Evolutionary conservation across 2,329 filamentous ascomycete species (phyloP).

Genomic region (Fusarium tjaetaba): DNA sequence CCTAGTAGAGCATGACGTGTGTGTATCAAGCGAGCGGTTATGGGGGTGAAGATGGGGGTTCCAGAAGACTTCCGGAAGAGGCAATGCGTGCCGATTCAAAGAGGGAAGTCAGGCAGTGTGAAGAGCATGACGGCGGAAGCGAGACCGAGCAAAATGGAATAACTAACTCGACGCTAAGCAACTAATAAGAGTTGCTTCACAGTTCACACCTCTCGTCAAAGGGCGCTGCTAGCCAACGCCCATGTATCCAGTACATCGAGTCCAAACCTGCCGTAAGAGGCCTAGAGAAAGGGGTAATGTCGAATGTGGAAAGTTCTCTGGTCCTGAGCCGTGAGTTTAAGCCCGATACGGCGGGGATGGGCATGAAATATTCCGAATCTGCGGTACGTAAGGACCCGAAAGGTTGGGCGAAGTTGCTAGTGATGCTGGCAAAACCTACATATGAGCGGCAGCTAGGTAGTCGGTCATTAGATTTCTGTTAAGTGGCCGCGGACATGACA

Average conservation of each 20-base stretch:
- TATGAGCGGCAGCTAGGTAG: background rate
- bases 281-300: slow-evolving; percentile 28
- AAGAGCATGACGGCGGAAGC: slow-evolving; percentile 8
- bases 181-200: slow-evolving; percentile 21
- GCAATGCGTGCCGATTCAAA: slow-evolving; percentile 5
- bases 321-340: slow-evolving; percentile 18
- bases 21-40: background rate
- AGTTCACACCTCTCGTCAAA: slow-evolving; percentile 6
- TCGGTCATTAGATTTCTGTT: slow-evolving; percentile 18
- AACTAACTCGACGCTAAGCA: slow-evolving; percentile 16
- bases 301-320: background rate
- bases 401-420: slow-evolving; percentile 18
- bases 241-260: slow-evolving; percentile 37
- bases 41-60: slow-evolving; percentile 7
- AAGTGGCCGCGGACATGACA: slow-evolving; percentile 5
- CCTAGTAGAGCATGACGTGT: background rate
- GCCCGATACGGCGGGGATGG: slow-evolving; percentile 18
- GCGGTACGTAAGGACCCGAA: slow-evolving; percentile 22
- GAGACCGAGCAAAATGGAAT: slow-evolving; percentile 11
- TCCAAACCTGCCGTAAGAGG: background rate
- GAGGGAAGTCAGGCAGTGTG: slow-evolving; percentile 16
- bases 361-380: slow-evolving; percentile 17
- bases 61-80: slow-evolving; percentile 41
- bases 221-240: slow-evolving; percentile 23
- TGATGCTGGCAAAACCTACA: background rate